Evolutionary conservation across 169 alveolate genomes (phyloP).

Genomic region (Plasmodium chabaudi): DNA sequence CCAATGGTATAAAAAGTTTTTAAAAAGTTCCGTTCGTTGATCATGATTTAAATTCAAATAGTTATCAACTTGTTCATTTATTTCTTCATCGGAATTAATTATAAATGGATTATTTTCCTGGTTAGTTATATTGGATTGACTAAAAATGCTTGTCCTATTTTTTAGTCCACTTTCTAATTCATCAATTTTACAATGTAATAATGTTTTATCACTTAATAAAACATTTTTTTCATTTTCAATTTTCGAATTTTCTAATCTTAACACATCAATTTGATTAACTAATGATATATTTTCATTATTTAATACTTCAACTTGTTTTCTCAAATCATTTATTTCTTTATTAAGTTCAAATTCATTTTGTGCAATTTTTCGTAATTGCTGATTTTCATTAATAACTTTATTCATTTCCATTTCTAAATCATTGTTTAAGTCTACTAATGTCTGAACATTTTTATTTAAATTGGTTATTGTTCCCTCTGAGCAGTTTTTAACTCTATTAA

Average conservation of each 20-base stretch:
- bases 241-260: constrained; percentile 71
- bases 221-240: constrained; percentile 75
- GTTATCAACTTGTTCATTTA: constrained; percentile 41
- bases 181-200: constrained; percentile 72
- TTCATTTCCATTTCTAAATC: constrained; percentile 70
- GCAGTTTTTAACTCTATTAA: constrained; percentile 56
- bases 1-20: constrained; percentile 71
- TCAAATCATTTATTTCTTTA: constrained; percentile 60
- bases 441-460: constrained; percentile 68
- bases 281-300: constrained; percentile 43
- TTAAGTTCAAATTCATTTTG: constrained; percentile 42
- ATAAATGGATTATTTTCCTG: constrained; percentile 44
- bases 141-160: constrained; percentile 15
- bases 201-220: constrained; percentile 55
- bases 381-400: constrained; percentile 54
- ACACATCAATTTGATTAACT: constrained; percentile 46
- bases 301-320: constrained; percentile 62
- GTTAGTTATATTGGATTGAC: not conserved
- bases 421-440: constrained; percentile 56
- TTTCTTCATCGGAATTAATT: constrained; percentile 55
- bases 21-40: constrained; percentile 61
- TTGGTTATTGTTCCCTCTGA: constrained; percentile 74
- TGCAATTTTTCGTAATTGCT: constrained; percentile 41
- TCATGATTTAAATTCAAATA: constrained; percentile 66
- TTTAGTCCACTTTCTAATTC: constrained; percentile 59